phyloP scores from a whole-genome alignment of 345 rosid species.

The Eucalyptus grandis region DNA sequence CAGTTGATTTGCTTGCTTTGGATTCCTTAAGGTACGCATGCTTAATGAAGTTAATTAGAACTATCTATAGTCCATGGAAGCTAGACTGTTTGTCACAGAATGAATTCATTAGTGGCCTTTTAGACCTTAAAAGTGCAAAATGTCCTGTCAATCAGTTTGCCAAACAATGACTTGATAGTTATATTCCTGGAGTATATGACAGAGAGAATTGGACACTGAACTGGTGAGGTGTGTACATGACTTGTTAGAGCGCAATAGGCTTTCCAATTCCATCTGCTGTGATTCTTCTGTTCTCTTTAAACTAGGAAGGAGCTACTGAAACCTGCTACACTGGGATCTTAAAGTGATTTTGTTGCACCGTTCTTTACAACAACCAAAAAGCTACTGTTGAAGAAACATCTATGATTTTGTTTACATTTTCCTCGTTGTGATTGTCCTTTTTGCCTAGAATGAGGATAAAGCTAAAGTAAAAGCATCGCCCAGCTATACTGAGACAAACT shows the following conservation, averaged over 20 bases:
- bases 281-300: background rate
- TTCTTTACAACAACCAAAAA: background rate
- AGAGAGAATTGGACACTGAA: background rate
- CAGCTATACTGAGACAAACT: constrained; percentile 18
- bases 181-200: background rate
- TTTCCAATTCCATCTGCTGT: background rate
- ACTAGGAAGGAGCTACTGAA: background rate
- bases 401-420: background rate
- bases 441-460: constrained; percentile 15
- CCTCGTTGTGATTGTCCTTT: background rate
- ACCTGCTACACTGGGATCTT: background rate
- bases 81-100: background rate
- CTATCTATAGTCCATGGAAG: background rate
- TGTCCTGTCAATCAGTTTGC: background rate
- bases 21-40: background rate
- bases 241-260: background rate
- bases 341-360: background rate
- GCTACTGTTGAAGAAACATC: background rate
- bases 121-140: background rate
- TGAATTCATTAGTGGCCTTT: background rate
- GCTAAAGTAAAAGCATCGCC: constrained; percentile 20
- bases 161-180: background rate
- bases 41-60: background rate
- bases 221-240: background rate
- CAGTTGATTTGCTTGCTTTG: background rate